Base-by-base conservation (phyloP, 768 basidiomycete genomes). In the Amanita exitialis region DNA sequence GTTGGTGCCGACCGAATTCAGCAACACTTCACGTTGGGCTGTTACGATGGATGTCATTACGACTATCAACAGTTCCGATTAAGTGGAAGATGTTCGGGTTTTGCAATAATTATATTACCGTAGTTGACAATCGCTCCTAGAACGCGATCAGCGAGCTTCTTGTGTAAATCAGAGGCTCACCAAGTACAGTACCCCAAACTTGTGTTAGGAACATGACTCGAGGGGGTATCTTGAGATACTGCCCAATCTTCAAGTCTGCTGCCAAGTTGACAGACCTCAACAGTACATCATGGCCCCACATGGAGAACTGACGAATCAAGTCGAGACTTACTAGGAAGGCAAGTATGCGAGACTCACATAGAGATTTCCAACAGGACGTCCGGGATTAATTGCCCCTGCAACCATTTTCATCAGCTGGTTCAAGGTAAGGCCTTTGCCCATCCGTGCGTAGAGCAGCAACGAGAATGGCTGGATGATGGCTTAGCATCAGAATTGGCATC, bases 221-320 rank as follows among this genome's bases (percentile, higher is more conserved):
- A 20, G 83, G 81, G 23, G 84, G 82, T 37, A 86, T 75, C 63
- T 84, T 83, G 1, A 77, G 64, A 60, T 81, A 80, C 62, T 86
- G 82, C 21, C 81, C 84, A 57, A 87, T 75, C 65, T 90, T 90
- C 54, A 88, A 66, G 59, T 84, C 80, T 32, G 68, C 66, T 2
- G 79, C 77, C 8, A 82, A 67, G 30, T 58, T 59, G 46, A 81
- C 73, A 0, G 77, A 80, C 25, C 72, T 80, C 13, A 69, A 64
- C 32, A 83, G 66, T 44, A 79, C 74, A 55, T 79, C 78, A 55
- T 81, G 78, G 57, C 78, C 79, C 80, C 80, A 81, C 78, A 80
- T 81, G 0, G 78, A 74, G 64, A 82, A 82, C 79, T 81, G 42
- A 16, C 8, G 51, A 13, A 15, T 3, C 20, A 48, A 20, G 38